Conservation (phyloP, 768 basidiomycete genomes). For the Auriscalpium vulgare region DNA sequence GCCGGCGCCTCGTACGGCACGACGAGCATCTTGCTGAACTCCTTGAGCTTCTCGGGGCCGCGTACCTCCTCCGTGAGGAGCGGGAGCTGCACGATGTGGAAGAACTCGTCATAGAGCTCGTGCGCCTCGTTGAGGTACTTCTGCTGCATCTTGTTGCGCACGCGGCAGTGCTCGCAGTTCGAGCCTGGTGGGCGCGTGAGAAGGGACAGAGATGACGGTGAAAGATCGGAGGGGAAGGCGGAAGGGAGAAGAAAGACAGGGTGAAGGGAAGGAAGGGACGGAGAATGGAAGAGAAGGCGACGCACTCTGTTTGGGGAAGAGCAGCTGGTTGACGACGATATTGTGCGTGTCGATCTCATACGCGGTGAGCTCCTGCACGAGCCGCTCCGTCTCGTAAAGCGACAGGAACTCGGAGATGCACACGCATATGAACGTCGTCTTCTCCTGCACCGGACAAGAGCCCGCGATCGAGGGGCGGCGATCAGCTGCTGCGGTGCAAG, state of each 20-base stretch:
- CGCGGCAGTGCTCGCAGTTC: conserved; percentile 91
- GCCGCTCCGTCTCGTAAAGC: conserved; percentile 95
- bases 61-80: conserved; percentile 95
- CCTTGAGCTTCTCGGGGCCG: conserved; percentile 86
- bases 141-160: conserved; percentile 96
- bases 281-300: conserved; percentile 6
- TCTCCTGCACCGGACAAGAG: conserved; percentile 51
- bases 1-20: conserved; percentile 57
- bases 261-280: not conserved
- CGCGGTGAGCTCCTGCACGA: conserved; percentile 91
- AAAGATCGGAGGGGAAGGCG: too few species aligned
- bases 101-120: conserved; percentile 96
- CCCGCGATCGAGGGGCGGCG: not conserved
- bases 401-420: conserved; percentile 98
- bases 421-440: conserved; percentile 97
- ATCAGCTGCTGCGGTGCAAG: not conserved
- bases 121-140: conserved; percentile 95
- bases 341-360: conserved; percentile 98
- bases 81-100: conserved; percentile 93
- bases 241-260: too few species aligned
- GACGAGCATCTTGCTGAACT: conserved; percentile 90
- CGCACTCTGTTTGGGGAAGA: conserved; percentile 88
- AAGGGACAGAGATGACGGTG: not conserved
- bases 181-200: conserved; percentile 45
- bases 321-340: conserved; percentile 94